Percentiles rank a stretch among this genome's conserved stretches.
Evolutionary conservation across 805 yeast species (phyloP).

Genomic region (Candida maris): DNA sequence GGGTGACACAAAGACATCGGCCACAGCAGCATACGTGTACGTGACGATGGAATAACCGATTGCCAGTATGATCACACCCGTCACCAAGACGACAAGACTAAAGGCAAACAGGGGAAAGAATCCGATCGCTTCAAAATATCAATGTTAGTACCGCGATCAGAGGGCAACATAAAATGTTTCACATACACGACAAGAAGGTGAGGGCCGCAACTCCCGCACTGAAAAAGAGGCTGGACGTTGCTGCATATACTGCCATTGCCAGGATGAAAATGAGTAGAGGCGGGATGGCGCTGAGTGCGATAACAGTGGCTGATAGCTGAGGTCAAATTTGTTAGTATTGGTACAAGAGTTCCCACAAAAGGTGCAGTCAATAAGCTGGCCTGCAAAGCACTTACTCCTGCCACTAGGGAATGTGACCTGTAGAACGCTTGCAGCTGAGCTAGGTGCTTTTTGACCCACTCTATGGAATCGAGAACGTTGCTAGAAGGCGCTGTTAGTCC

Average conservation of each 20-base stretch:
- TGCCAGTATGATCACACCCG: constrained; percentile 10
- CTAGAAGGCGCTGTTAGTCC: constrained; percentile 8
- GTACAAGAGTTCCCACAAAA: background rate
- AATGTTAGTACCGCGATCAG: constrained; percentile 3
- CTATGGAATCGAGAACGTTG: constrained; percentile 16
- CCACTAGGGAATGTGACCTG: constrained; percentile 10
- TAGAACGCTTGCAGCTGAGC: constrained; percentile 9
- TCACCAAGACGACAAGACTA: constrained; percentile 14
- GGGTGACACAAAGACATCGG: constrained; percentile 13
- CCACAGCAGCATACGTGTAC: constrained; percentile 7
- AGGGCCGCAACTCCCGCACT: constrained; percentile 15
- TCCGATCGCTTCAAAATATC: constrained; percentile 16
- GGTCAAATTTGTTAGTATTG: constrained; percentile 6
- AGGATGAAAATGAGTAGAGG: constrained; percentile 12
- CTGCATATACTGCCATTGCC: constrained; percentile 15
- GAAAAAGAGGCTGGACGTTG: constrained; percentile 15
- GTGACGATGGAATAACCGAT: constrained; percentile 9
- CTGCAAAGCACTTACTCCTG: constrained; percentile 14
- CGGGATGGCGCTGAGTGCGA: constrained; percentile 15
- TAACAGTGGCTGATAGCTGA: constrained; percentile 10
- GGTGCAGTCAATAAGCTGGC: no score
- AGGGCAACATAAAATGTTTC: background rate
- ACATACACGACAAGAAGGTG: constrained; percentile 14
- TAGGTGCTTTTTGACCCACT: constrained; percentile 10
- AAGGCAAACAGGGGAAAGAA: constrained; percentile 24